phyloP scores from a whole-genome alignment of 106 monocot genomes.

The Allium sativum region DNA sequence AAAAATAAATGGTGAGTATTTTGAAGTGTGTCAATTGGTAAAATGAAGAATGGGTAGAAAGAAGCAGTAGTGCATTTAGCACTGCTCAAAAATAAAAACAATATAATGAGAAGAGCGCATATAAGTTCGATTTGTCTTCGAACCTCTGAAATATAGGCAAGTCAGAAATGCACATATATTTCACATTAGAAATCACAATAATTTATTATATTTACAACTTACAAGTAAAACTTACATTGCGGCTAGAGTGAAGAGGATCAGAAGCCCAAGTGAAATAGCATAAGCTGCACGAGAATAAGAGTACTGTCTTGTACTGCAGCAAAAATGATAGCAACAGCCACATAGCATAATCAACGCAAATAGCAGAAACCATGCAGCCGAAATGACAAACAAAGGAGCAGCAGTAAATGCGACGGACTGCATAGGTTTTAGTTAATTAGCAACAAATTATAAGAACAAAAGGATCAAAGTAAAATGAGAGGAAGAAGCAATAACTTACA shows the following conservation, averaged over 20 bases:
- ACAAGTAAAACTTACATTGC: slow-evolving; percentile 40
- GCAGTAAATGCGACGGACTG: slow-evolving; percentile 78
- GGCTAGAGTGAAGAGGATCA: slow-evolving; percentile 50
- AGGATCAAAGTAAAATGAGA: neutral
- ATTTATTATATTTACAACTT: neutral
- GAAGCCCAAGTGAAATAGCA: slow-evolving; percentile 45
- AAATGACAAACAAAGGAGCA: slow-evolving; percentile 43
- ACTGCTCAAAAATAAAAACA: neutral
- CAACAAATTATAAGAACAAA: neutral
- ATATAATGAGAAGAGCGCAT: neutral
- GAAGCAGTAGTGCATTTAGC: no score
- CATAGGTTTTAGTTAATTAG: neutral
- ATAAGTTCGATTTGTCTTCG: neutral
- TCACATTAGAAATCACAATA: neutral
- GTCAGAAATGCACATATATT: neutral
- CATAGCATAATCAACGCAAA: slow-evolving; percentile 49
- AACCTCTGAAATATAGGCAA: neutral
- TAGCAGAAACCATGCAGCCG: slow-evolving; percentile 45
- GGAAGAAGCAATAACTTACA: slow-evolving; percentile 31
- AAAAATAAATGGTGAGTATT: no score
- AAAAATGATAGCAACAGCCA: slow-evolving; percentile 46
- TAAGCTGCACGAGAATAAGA: slow-evolving; percentile 55
- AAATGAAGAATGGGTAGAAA: no score
- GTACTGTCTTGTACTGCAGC: slow-evolving; percentile 34
- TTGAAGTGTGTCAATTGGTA: no score